These are phyloP conservation scores for Chionographis japonica DNA, from an alignment of 106 monocot species.

Conservation along the genomic window DNA sequence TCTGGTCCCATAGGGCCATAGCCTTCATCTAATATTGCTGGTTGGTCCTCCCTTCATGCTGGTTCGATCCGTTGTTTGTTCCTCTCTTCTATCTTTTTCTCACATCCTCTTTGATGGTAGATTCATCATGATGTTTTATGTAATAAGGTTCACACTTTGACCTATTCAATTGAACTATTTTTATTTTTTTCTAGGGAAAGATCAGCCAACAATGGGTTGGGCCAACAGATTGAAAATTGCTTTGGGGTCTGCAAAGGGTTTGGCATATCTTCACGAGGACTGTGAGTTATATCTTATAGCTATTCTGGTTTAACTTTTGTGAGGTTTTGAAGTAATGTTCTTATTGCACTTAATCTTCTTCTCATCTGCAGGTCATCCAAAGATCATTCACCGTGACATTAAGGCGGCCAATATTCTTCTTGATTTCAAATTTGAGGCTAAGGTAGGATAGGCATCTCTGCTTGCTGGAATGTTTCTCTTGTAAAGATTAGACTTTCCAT, in stretches of 20 bases:
- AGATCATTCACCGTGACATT: constrained; percentile 94
- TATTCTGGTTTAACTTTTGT: not conserved
- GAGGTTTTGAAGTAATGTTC: not conserved
- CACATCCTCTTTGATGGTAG: too few species aligned
- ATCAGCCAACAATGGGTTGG: constrained; percentile 51
- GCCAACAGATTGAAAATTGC: constrained; percentile 55
- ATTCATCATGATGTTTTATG: too few species aligned
- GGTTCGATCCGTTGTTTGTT: too few species aligned
- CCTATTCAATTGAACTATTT: too few species aligned
- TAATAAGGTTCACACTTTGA: too few species aligned
- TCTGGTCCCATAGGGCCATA: too few species aligned
- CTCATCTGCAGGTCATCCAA: constrained; percentile 68
- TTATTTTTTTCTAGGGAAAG: constrained; percentile 36
- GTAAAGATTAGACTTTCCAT: not conserved
- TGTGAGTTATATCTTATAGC: constrained; percentile 30
- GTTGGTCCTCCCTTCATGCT: too few species aligned
- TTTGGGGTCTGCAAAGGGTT: constrained; percentile 61
- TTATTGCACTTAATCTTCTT: not conserved
- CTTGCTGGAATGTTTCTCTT: not conserved
- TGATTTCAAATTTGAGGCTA: constrained; percentile 85
- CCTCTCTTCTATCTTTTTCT: too few species aligned
- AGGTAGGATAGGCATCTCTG: constrained; percentile 34
- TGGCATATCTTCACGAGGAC: constrained; percentile 68
- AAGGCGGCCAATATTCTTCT: constrained; percentile 93
- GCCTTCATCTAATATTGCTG: too few species aligned